Evolutionary conservation across 1,139 yeast species (phyloP).

Genomic region (Diutina sp.): DNA sequence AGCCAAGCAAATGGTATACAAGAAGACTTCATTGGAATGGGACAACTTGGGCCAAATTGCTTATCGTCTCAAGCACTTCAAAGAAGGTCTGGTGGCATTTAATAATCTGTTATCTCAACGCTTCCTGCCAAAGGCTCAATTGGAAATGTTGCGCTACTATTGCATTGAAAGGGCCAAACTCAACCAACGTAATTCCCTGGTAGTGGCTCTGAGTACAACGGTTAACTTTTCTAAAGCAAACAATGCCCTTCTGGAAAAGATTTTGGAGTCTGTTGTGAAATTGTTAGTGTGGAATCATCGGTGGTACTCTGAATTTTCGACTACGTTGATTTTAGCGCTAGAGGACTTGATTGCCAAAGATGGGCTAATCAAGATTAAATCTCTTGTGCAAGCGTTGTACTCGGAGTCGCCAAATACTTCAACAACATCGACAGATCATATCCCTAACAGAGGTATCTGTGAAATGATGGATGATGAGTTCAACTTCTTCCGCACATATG

Average conservation of each 20-base stretch:
- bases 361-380: constrained; percentile 65
- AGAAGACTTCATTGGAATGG: constrained; percentile 86
- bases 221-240: constrained; percentile 26
- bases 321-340: constrained; percentile 43
- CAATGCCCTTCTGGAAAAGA: constrained; percentile 41
- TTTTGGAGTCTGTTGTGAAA: constrained; percentile 62
- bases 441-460: constrained; percentile 38
- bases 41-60: constrained; percentile 81
- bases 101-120: constrained; percentile 68
- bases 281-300: constrained; percentile 91
- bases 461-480: constrained; percentile 46
- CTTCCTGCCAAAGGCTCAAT: constrained; percentile 30
- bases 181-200: constrained; percentile 15
- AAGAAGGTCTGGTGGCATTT: constrained; percentile 74
- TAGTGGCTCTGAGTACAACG: constrained; percentile 6
- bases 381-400: constrained; percentile 65
- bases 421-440: background rate
- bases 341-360: constrained; percentile 57
- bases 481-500: constrained; percentile 34
- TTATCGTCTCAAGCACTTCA: constrained; percentile 61
- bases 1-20: constrained; percentile 61
- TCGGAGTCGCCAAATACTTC: constrained; percentile 17
- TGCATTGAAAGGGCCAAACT: constrained; percentile 31
- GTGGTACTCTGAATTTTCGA: constrained; percentile 90
- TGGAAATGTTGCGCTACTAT: constrained; percentile 62